Evolutionary conservation across 257 asterid species (phyloP), one percentile per base, ranked within the genome.

Genomic region (Solanum sitiens): DNA sequence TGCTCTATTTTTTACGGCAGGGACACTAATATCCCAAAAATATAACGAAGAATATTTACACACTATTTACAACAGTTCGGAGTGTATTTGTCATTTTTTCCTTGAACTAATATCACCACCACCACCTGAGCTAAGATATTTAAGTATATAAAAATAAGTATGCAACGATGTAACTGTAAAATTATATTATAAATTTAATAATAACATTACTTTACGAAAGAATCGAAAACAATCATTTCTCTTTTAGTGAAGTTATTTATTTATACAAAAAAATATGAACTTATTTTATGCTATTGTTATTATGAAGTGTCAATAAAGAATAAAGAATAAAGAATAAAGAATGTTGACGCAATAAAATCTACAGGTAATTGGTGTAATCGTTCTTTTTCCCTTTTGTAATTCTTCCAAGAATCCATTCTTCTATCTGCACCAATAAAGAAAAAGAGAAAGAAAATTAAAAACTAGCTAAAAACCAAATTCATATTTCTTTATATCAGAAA

Each of bases 371-470:
- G 77, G 42, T 3, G 9, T 91, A 88, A 23, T 75, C 45, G 86
- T 86, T 77, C 40, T 45, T 39, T 90, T 86, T 71, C 33, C 90
- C 92, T 45, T 86, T 84, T 44, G 84, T 85, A 11, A 91, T 73
- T 80, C 87, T 87, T 39, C 89, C 90, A 39, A 91, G 44, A 56
- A 86, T 70, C 85, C 90, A 90, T 79, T 86, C 79, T 61, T 37
- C 87, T 67, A 61, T 84, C 76, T 84, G 76, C 47, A 83, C 84
- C 27, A 11, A 70, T 50, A 39, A 47, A 0, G 56, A 63, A 42
- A n/a, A 44, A 71, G 35, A 20, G 13, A 5, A 8, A 8, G 23
- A 20, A n/a, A 20, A 61, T 7, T 15, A 33, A 61, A 56, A 16
- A 65, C 30, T 5, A 3, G 10, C 33, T 9, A 4, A 68, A n/a